These are phyloP conservation scores for Arthrobotrys sinensis DNA, from an alignment of 2,329 filamentous ascomycete genomes.

Conservation along the genomic window DNA sequence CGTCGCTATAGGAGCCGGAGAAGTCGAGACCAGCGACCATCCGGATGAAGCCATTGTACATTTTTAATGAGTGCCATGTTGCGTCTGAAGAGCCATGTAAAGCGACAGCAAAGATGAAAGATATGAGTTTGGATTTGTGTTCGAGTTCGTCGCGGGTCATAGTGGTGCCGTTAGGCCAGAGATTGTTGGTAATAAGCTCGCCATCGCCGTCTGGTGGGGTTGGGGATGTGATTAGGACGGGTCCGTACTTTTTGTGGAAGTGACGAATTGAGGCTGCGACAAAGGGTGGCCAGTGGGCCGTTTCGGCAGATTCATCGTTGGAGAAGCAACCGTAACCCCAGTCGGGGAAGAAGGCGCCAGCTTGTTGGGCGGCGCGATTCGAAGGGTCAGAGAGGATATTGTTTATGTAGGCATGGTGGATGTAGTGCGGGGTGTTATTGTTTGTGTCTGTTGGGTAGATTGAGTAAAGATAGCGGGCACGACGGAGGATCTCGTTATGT, in stretches of 20 bases:
- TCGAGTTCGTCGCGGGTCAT: conserved; percentile 60
- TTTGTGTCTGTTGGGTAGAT: conserved; percentile 60
- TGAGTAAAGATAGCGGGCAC: conserved; percentile 62
- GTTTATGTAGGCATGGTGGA: conserved; percentile 58
- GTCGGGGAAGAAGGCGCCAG: conserved; percentile 65
- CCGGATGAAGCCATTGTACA: conserved; percentile 62
- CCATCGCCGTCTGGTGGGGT: conserved; percentile 6
- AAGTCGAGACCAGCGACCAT: conserved; percentile 63
- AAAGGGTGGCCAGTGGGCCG: conserved; percentile 65
- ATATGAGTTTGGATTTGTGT: conserved; percentile 62
- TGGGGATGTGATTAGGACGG: conserved; percentile 43
- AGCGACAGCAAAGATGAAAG: conserved; percentile 63
- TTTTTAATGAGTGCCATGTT: conserved; percentile 64
- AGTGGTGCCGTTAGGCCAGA: conserved; percentile 51
- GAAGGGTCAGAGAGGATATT: conserved; percentile 52
- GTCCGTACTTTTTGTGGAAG: conserved; percentile 62
- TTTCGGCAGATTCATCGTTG: conserved; percentile 62
- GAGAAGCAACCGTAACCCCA: conserved; percentile 65
- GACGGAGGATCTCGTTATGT: conserved; percentile 64
- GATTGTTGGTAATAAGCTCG: conserved; percentile 32
- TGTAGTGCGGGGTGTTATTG: conserved; percentile 41
- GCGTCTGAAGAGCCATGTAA: conserved; percentile 63
- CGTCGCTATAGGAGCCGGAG: conserved; percentile 56
- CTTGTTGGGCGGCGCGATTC: conserved; percentile 62
- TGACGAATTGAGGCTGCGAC: conserved; percentile 63